Evolutionary conservation across 768 basidiomycete species (phyloP), one percentile per base, ranked within the genome.

Genomic region (Chiua virens): DNA sequence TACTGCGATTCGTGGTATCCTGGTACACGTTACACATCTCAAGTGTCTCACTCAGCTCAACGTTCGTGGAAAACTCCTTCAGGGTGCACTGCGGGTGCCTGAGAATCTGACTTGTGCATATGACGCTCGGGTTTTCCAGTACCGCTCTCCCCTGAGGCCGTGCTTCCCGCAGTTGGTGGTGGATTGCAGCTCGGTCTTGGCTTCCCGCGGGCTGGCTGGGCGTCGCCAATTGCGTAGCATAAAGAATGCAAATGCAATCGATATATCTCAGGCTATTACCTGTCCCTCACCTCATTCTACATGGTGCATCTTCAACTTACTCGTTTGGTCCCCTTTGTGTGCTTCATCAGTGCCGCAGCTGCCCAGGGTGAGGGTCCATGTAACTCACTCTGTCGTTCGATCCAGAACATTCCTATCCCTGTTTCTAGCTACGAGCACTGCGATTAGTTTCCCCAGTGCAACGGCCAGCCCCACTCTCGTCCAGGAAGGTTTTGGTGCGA

Each of bases 391-490:
- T 39, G 9, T 20, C 3, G 18, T 36, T 54, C 9, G 15, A n/a
- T 15, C 15, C 3, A n/a, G 23, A 18, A 8, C 15, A 9, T 42
- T 5, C 42, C 54, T 14, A 54, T 13, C 11, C 13, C 11, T 3
- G 8, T 25, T 10, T n/a, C 27, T 41, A 59, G 58, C 50, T 3
- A 47, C 50, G 15, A 49, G 32, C 14, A 47, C 47, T 22, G 17
- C 39, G 18, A 34, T 46, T 17, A 43, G 25, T 22, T 13, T 15
- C 11, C 52, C 53, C 4, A 49, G 44, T 20, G 37, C 50, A 40
- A 52, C 53, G 4, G 22, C 53, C 18, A 59, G 41, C 20, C 50
- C 42, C 3, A 59, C 50, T 11, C 47, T 52, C 3, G 35, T 55
- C 9, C 50, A 59, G 44, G 30, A 35, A 38, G 34, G 20, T 3